Evolutionary conservation across 495 filamentous ascomycete species (phyloP), one percentile per base, ranked within the genome.

Genomic region (Tuber aestivum): DNA sequence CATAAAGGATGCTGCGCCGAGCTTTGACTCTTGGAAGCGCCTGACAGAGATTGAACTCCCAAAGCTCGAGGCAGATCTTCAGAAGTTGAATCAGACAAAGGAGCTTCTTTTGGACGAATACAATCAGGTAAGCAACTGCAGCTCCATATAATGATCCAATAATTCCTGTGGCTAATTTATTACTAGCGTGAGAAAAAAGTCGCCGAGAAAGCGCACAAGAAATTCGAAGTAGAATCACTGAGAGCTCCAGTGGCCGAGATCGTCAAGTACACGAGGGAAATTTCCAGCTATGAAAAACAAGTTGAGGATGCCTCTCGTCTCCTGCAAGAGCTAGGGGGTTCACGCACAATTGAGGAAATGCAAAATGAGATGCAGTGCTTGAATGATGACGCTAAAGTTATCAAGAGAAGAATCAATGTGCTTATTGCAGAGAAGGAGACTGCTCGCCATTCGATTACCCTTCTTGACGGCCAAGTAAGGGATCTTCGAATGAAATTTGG

Each of bases 291-390:
- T 70, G 87, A 92, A 78, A 85, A 85, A 72, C 90, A 97, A 80
- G 90, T 96, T 71, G 85, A 90, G 76, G 89, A 92, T 71, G 86
- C 94, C 41, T 86, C 88, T 18, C 88, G 88, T 12, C 93, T 94
- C 75, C 89, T 97, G 78, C 88, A 90, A 71, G 89, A 91, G 23
- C 84, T 86, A 77, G 89, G 89, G 3, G 80, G 87, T 23, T 85
- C 88, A 8, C 89, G 91, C 76, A 91, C 91, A 10, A 85, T 93
- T 27, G 91, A 97, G 71, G 92, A 97, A 77, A 93, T 98, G 75
- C 92, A 94, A 78, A 89, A 92, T 23, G 88, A 95, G 71, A 89
- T 93, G 73, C 88, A 89, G 35, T 83, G 85, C 41, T 87, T 90
- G 78, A 88, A 87, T n/a, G 93, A 94, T 76, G 89, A 92, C 81